These are phyloP conservation scores for Mucor irregularis DNA, from an alignment of 371 early-diverging fungal species.

Conservation along the genomic window DNA sequence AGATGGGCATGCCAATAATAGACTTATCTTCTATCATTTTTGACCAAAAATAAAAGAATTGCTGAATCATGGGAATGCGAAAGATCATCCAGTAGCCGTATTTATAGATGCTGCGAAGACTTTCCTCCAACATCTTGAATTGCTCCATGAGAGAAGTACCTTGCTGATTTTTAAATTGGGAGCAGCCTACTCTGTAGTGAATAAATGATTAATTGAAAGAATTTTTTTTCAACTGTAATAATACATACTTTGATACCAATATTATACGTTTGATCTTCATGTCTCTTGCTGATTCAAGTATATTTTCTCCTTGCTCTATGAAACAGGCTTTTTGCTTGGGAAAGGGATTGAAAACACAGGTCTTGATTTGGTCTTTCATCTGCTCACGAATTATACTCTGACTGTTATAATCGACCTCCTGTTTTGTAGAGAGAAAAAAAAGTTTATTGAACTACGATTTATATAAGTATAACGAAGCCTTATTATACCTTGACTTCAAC, in stretches of 20 bases:
- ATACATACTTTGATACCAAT: constrained; percentile 16
- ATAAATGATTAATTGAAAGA: not conserved
- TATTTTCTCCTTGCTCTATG: not conserved
- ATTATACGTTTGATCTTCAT: constrained; percentile 8
- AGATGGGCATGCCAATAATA: constrained; percentile 17
- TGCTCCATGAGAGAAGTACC: not conserved
- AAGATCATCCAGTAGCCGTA: constrained; percentile 11
- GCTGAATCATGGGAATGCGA: constrained; percentile 25
- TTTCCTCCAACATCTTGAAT: constrained; percentile 1
- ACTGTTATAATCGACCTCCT: constrained; percentile 17
- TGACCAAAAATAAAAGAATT: constrained; percentile 24
- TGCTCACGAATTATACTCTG: constrained; percentile 3
- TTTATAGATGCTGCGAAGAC: not conserved
- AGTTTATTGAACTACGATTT: not conserved
- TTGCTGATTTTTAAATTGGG: not conserved
- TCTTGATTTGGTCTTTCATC: constrained; percentile 6
- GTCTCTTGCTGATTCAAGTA: constrained; percentile 8
- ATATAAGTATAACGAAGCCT: not conserved
- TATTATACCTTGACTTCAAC: constrained; percentile 15
- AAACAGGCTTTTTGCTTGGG: not conserved
- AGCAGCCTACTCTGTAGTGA: not conserved
- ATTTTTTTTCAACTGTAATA: not conserved
- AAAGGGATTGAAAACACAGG: constrained; percentile 10
- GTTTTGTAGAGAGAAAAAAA: not conserved
- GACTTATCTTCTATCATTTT: constrained; percentile 21